phyloP scores from a whole-genome alignment of 1,284 basidiomycete species.

The Pisolithus thermaeus region DNA sequence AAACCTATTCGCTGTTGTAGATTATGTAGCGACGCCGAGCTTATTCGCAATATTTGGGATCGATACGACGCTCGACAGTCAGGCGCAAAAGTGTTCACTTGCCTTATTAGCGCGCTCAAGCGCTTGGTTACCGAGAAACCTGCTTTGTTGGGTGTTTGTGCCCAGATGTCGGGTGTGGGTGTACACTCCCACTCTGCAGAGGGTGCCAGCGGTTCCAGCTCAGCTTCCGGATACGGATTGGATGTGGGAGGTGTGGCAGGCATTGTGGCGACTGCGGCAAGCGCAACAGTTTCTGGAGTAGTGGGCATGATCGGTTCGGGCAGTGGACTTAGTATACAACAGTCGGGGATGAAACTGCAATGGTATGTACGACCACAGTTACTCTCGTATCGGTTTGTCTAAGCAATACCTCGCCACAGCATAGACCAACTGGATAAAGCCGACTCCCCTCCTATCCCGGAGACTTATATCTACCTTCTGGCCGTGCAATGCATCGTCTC shows the following conservation, averaged over 20 bases:
- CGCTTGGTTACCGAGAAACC: constrained; percentile 86
- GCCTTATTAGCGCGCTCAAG: constrained; percentile 78
- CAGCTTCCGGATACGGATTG: constrained; percentile 35
- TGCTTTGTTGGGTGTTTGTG: constrained; percentile 68
- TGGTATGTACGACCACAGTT: constrained; percentile 46
- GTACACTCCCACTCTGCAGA: constrained; percentile 39
- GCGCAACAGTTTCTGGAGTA: constrained; percentile 69
- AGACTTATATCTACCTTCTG: constrained; percentile 89
- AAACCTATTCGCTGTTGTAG: constrained; percentile 29
- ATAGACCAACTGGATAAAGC: constrained; percentile 97
- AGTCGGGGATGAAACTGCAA: constrained; percentile 79
- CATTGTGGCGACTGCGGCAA: constrained; percentile 79
- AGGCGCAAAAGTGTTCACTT: constrained; percentile 69
- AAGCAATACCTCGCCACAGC: constrained; percentile 35
- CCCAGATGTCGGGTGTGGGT: constrained; percentile 78
- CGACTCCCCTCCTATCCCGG: constrained; percentile 87
- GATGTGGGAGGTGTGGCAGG: constrained; percentile 74
- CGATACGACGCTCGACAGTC: constrained; percentile 67
- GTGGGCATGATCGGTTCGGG: constrained; percentile 66
- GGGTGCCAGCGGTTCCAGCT: constrained; percentile 25
- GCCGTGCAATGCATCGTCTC: constrained; percentile 86
- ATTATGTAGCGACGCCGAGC: constrained; percentile 76
- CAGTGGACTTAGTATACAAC: constrained; percentile 63
- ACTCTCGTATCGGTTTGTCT: neutral
- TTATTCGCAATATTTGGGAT: constrained; percentile 77